These are phyloP conservation scores for Codiaeum variegatum DNA, from an alignment of 441 rosid species.

Conservation along the genomic window DNA sequence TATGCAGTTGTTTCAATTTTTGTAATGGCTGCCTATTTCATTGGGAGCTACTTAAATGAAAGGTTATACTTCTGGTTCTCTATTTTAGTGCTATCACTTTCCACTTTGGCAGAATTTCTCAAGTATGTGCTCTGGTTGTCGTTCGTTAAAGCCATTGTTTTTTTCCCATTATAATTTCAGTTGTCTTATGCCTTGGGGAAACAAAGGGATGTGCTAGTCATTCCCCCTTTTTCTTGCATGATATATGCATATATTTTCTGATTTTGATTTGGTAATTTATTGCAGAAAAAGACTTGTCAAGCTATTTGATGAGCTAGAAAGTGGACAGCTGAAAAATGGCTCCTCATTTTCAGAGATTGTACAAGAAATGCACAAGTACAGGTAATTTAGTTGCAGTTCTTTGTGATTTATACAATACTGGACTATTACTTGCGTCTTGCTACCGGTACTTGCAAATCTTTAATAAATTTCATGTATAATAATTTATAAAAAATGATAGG, in stretches of 20 bases:
- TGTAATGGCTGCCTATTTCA: not conserved
- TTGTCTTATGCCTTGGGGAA: not conserved
- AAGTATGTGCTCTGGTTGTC: not conserved
- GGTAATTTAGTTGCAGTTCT: conserved; percentile 31
- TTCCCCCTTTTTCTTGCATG: not conserved
- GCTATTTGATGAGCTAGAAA: conserved; percentile 65
- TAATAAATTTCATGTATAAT: too few species aligned
- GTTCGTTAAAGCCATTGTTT: not conserved
- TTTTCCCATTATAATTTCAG: not conserved
- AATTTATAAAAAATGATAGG: too few species aligned
- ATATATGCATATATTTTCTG: not conserved
- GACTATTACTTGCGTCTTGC: too few species aligned
- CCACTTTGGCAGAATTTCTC: not conserved
- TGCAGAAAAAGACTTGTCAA: conserved; percentile 71
- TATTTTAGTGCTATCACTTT: not conserved
- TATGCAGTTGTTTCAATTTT: not conserved
- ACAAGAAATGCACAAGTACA: conserved; percentile 59
- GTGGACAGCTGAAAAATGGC: conserved; percentile 50
- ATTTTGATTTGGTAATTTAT: not conserved
- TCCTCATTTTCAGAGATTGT: conserved; percentile 43
- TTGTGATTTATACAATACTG: not conserved
- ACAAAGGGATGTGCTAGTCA: not conserved
- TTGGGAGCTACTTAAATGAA: not conserved
- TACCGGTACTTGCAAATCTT: too few species aligned
- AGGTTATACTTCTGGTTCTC: not conserved